phyloP scores from a whole-genome alignment of 768 basidiomycete genomes.

The Austroboletus festivus region DNA sequence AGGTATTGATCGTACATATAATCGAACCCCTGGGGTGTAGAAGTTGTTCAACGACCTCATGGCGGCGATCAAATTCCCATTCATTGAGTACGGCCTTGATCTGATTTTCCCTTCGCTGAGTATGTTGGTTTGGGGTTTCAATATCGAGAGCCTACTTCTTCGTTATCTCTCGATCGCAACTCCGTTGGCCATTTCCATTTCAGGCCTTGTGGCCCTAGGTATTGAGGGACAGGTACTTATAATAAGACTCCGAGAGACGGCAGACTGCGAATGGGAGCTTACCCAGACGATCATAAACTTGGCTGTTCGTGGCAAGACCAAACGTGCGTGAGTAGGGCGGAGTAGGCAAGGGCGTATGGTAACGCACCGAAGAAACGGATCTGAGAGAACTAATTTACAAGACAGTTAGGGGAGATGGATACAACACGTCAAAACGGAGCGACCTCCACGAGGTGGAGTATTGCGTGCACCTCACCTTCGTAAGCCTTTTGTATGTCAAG shows the following conservation, averaged over 20 bases:
- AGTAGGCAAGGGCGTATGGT: conserved; percentile 1
- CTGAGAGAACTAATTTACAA: conserved; percentile 55
- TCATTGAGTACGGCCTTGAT: conserved; percentile 43
- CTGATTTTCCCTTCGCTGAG: conserved; percentile 37
- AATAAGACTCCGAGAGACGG: conserved; percentile 5
- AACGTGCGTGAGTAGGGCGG: conserved; percentile 5
- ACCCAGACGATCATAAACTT: conserved; percentile 76
- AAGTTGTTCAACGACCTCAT: conserved; percentile 36
- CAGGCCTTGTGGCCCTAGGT: conserved; percentile 37
- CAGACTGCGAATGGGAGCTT: conserved; percentile 16
- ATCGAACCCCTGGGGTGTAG: conserved; percentile 46
- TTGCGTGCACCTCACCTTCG: conserved; percentile 46
- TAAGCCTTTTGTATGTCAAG: conserved; percentile 81
- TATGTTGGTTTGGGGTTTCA: conserved; percentile 12
- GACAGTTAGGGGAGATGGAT: conserved; percentile 12
- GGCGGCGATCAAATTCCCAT: conserved; percentile 37
- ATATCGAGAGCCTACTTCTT: conserved; percentile 42
- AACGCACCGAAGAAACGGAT: conserved; percentile 63
- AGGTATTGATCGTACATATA: conserved; percentile 46
- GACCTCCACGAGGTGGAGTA: not conserved
- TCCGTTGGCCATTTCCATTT: conserved; percentile 43
- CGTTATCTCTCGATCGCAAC: conserved; percentile 41
- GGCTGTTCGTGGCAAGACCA: conserved; percentile 37
- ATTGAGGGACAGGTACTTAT: conserved; percentile 8
- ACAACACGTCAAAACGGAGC: not conserved